Evolutionary conservation across 768 basidiomycete genomes (phyloP).

Genomic region (Trametopsis cervina): DNA sequence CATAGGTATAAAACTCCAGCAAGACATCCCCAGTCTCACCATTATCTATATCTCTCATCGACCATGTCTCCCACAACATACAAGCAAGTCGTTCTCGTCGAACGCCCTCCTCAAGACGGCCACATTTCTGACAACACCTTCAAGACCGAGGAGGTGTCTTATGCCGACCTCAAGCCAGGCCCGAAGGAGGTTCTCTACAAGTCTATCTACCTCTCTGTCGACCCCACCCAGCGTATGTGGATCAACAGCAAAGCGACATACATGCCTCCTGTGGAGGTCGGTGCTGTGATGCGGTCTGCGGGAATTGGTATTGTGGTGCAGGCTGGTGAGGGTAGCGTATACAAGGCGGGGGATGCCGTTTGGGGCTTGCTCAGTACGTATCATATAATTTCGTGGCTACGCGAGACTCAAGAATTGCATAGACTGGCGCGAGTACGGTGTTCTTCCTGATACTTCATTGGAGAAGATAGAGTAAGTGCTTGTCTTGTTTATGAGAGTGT

Average conservation of each 20-base stretch:
- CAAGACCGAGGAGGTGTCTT: constrained; percentile 45
- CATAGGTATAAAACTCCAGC: too few species aligned
- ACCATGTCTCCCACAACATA: constrained; percentile 7
- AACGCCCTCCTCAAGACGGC: constrained; percentile 47
- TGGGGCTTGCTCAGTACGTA: constrained; percentile 50
- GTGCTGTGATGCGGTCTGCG: constrained; percentile 58
- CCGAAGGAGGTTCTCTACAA: constrained; percentile 59
- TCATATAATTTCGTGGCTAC: too few species aligned
- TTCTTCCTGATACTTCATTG: constrained; percentile 47
- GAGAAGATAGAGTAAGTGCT: constrained; percentile 48
- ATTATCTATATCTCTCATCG: neutral
- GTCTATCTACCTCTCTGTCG: constrained; percentile 73
- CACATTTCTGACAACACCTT: constrained; percentile 75
- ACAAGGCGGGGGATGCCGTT: constrained; percentile 67
- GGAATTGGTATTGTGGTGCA: constrained; percentile 64
- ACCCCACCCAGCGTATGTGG: constrained; percentile 88
- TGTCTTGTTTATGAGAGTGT: neutral
- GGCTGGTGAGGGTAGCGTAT: constrained; percentile 44
- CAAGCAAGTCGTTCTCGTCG: constrained; percentile 53
- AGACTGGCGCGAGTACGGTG: constrained; percentile 78
- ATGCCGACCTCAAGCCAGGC: constrained; percentile 43
- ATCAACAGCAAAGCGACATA: constrained; percentile 69
- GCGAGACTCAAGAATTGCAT: neutral
- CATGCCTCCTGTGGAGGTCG: constrained; percentile 46
- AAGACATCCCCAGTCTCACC: too few species aligned